Conservation (phyloP, 768 basidiomycete species). For the Atractiella rhizophila region DNA sequence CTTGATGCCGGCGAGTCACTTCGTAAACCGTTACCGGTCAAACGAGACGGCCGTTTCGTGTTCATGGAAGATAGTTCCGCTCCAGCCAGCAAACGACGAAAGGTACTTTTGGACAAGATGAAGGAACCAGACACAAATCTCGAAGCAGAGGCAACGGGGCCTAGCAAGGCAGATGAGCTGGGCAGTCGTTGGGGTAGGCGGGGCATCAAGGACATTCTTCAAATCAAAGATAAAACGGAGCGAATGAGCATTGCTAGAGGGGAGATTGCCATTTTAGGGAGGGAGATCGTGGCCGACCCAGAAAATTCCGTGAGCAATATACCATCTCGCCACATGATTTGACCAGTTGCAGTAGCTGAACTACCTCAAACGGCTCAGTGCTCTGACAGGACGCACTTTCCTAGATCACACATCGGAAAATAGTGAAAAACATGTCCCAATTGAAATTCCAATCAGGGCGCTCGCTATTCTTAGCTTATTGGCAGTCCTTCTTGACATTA, state of each 20-base stretch:
- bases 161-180: constrained; percentile 8
- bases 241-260: constrained; percentile 61
- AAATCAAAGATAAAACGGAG: constrained; percentile 37
- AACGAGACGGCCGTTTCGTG: background rate
- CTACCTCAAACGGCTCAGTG: constrained; percentile 60
- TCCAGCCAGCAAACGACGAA: background rate
- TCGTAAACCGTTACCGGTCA: background rate
- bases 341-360: constrained; percentile 37
- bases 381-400: constrained; percentile 58
- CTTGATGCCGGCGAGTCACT: background rate
- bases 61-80: background rate
- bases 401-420: constrained; percentile 38
- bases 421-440: constrained; percentile 32
- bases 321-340: background rate
- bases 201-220: constrained; percentile 46
- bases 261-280: constrained; percentile 76
- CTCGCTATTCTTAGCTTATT: constrained; percentile 70
- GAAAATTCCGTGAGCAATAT: constrained; percentile 59
- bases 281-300: constrained; percentile 79
- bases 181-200: constrained; percentile 69
- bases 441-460: constrained; percentile 61
- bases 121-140: background rate
- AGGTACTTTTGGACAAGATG: constrained; percentile 3
- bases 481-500: constrained; percentile 82
- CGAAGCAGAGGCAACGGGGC: background rate